phyloP scores from a whole-genome alignment of 805 yeast species.

The Middelhovenomyces tepae region DNA sequence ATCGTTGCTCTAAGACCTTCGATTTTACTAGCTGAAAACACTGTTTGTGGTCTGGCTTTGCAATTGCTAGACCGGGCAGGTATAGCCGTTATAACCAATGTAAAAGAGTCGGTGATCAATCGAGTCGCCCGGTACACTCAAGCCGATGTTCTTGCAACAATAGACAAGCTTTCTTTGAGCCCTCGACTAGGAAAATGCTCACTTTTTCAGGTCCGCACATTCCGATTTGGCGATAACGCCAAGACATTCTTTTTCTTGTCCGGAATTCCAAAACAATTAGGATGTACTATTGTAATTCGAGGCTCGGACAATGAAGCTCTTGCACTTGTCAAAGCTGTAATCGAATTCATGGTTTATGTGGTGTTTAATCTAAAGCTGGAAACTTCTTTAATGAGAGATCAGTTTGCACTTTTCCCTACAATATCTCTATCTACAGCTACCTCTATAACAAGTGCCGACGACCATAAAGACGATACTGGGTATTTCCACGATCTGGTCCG shows the following conservation, averaged over 20 bases:
- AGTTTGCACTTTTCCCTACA: constrained; percentile 40
- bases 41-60: constrained; percentile 76
- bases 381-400: constrained; percentile 62
- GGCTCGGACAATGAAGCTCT: constrained; percentile 62
- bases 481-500: constrained; percentile 15
- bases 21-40: constrained; percentile 66
- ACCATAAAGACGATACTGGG: constrained; percentile 13
- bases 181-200: constrained; percentile 71
- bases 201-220: constrained; percentile 62
- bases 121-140: constrained; percentile 69
- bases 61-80: constrained; percentile 62
- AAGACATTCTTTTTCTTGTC: constrained; percentile 72
- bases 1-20: constrained; percentile 70
- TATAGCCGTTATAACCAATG: constrained; percentile 70
- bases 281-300: constrained; percentile 79
- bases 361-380: constrained; percentile 76
- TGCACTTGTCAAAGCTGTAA: constrained; percentile 62
- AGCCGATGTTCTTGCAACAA: constrained; percentile 78
- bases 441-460: constrained; percentile 1
- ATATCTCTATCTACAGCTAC: constrained; percentile 3
- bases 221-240: constrained; percentile 38
- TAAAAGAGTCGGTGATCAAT: constrained; percentile 74
- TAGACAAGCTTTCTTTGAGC: constrained; percentile 69
- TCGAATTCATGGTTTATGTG: constrained; percentile 72
- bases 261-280: constrained; percentile 65